Evolutionary conservation across 2,329 filamentous ascomycete genomes (phyloP), one percentile per base, ranked within the genome.

Genomic region (Calonectria ilicicola): DNA sequence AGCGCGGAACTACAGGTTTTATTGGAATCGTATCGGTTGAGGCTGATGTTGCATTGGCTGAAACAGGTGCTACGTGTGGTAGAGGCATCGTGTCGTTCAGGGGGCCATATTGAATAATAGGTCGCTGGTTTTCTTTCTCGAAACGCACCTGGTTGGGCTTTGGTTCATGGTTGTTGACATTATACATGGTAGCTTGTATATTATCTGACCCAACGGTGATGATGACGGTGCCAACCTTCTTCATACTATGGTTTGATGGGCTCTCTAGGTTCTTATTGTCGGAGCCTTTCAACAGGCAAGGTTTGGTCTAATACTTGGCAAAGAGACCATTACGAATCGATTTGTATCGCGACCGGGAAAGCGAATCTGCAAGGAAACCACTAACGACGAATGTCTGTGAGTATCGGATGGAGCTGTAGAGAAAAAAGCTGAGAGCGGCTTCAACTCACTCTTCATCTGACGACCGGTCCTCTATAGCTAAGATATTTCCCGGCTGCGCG

Each of bases 141-240:
- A 72, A 80, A 76, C 70, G 76, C 49, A 67, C 79, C 26, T 26
- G 84, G 72, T 82, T 84, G 29, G 85, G 83, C 46, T 85, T 82
- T 27, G 79, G 86, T 75, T 90, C 91, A 8, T 89, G 87, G 67
- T 93, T 92, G 79, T 94, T 93, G 72, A 95, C 91, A 26, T 90
- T 89, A 80, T 89, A 95, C 86, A 95, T 90, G 60, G 90, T 93
- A 19, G 93, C 94, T 76, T 95, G 93, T 77, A 97, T 91, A 47
- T 94, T 90, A 80, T 97, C 94, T 49, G 95, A 95, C 82, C 96
- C 94, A 72, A 96, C 91, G 26, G 91, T 93, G 74, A 97, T 91
- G 44, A 91, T 92, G 74, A 94, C 92, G 76, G 90, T 90, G 76
- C 94, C 94, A 26, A 95, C 89, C 82, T 92, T 94, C 75, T 89